Percentiles rank a stretch among this genome's conserved stretches.
These are phyloP conservation scores for Macrotyloma uniflorum DNA, from an alignment of 306 rosid species.

Conservation along the genomic window DNA sequence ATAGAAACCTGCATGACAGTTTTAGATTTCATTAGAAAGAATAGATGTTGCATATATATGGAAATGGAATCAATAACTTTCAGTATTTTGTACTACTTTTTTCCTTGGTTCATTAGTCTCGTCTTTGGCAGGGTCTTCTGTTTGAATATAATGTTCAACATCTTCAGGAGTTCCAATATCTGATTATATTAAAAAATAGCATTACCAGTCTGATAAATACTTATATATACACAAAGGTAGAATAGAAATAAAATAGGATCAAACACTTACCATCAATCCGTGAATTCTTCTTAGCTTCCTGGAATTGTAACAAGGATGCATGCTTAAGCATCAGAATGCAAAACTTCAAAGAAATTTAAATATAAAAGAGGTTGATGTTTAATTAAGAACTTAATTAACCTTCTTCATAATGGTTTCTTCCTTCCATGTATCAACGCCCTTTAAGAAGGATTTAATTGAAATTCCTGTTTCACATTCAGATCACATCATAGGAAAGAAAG, in stretches of 20 bases:
- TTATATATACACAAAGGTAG: background rate
- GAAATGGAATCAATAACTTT: background rate
- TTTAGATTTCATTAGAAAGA: conserved; percentile 12
- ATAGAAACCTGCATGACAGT: conserved; percentile 49
- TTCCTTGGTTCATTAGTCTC: conserved; percentile 3
- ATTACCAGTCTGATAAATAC: background rate
- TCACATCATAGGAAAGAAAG: background rate
- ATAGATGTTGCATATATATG: background rate
- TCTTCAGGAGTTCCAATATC: conserved; percentile 30
- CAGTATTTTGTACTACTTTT: background rate
- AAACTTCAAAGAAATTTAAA: background rate
- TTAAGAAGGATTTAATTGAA: conserved; percentile 63
- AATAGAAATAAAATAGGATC: background rate
- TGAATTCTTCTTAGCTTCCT: conserved; percentile 57
- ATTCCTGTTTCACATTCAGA: conserved; percentile 33
- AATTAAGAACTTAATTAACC: conserved; percentile 42
- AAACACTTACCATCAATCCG: conserved; percentile 31
- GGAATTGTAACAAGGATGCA: conserved; percentile 39
- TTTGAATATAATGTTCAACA: conserved; percentile 35
- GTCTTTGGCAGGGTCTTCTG: conserved; percentile 43
- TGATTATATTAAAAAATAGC: conserved; percentile 19
- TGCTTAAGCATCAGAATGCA: background rate
- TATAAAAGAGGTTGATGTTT: background rate
- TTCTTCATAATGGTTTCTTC: conserved; percentile 63
- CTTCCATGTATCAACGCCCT: conserved; percentile 77